Evolutionary conservation across 345 rosid genomes (phyloP).

Genomic region (Isatis tinctoria): DNA sequence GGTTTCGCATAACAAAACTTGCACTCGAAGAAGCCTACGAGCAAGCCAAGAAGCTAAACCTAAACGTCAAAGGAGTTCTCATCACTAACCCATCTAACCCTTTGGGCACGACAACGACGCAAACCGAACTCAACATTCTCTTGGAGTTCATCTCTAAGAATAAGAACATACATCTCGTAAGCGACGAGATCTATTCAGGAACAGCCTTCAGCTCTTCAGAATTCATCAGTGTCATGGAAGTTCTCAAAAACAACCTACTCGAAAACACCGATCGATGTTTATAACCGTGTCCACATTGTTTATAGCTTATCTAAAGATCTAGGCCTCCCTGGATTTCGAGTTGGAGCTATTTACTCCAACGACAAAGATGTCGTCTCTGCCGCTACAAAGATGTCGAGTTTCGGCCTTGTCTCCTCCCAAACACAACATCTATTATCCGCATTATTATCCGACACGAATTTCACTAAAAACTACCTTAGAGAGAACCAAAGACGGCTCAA

Average conservation of each 20-base stretch:
- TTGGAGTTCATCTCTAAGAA: slow-evolving; percentile 43
- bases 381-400: slow-evolving; percentile 87
- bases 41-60: slow-evolving; percentile 44
- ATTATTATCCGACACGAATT: slow-evolving; percentile 60
- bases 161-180: slow-evolving; percentile 51
- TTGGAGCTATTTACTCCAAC: slow-evolving; percentile 77
- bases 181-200: slow-evolving; percentile 72
- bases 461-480: slow-evolving; percentile 46
- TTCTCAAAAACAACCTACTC: slow-evolving; percentile 37
- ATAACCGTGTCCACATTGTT: slow-evolving; percentile 57
- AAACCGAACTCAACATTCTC: slow-evolving; percentile 51
- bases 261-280: slow-evolving; percentile 37
- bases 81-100: slow-evolving; percentile 83
- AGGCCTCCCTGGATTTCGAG: slow-evolving; percentile 82
- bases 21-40: slow-evolving; percentile 60
- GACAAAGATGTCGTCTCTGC: slow-evolving; percentile 56
- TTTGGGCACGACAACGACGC: slow-evolving; percentile 53
- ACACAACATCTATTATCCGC: slow-evolving; percentile 62
- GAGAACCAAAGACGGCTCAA: slow-evolving; percentile 56
- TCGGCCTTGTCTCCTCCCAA: slow-evolving; percentile 73
- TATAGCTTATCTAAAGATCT: slow-evolving; percentile 74
- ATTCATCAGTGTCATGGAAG: slow-evolving; percentile 54
- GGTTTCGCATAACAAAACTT: slow-evolving; percentile 41
- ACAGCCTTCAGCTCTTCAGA: slow-evolving; percentile 56
- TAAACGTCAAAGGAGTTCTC: slow-evolving; percentile 60